Conservation (phyloP, 2,329 filamentous ascomycete species). For the Fusarium chlamydosporum region DNA sequence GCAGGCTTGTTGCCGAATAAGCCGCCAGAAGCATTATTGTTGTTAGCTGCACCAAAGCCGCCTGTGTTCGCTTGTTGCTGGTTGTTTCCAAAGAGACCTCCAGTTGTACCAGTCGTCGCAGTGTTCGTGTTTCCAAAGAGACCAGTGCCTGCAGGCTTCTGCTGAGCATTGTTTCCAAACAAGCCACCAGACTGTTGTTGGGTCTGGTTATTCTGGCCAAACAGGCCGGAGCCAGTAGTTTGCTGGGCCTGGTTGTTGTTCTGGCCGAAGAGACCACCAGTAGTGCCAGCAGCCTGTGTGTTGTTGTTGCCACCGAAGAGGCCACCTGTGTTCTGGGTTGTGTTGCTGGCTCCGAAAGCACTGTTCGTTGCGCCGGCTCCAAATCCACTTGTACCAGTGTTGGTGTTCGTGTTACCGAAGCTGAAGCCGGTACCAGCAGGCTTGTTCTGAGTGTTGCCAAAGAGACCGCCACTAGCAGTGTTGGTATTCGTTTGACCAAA, state of each 20-base stretch:
- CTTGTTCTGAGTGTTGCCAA: slow-evolving; percentile 60
- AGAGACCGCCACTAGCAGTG: slow-evolving; percentile 55
- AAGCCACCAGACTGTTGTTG: slow-evolving; percentile 58
- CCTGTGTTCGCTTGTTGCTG: slow-evolving; percentile 50
- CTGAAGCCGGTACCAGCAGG: slow-evolving; percentile 57
- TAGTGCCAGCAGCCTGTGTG: slow-evolving; percentile 55
- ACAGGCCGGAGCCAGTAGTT: slow-evolving; percentile 50
- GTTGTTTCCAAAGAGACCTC: slow-evolving; percentile 62
- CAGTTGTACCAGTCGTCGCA: slow-evolving; percentile 32
- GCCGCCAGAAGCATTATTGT: slow-evolving; percentile 53
- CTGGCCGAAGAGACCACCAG: slow-evolving; percentile 60
- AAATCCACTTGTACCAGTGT: slow-evolving; percentile 47
- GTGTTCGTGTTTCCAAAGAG: slow-evolving; percentile 48
- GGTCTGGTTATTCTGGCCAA: slow-evolving; percentile 56
- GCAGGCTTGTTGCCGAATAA: slow-evolving; percentile 59
- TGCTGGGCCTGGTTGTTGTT: slow-evolving; percentile 54
- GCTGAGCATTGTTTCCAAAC: slow-evolving; percentile 62
- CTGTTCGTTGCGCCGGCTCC: slow-evolving; percentile 46
- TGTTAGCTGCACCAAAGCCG: slow-evolving; percentile 56
- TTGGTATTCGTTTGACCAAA: slow-evolving; percentile 57
- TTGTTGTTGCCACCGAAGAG: slow-evolving; percentile 62
- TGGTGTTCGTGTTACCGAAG: slow-evolving; percentile 60
- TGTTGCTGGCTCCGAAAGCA: slow-evolving; percentile 51
- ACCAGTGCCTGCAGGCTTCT: slow-evolving; percentile 55
- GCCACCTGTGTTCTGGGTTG: slow-evolving; percentile 50